Evolutionary conservation across 176 grass and related monocot genomes (phyloP).

Genomic region (Lolium perenne): DNA sequence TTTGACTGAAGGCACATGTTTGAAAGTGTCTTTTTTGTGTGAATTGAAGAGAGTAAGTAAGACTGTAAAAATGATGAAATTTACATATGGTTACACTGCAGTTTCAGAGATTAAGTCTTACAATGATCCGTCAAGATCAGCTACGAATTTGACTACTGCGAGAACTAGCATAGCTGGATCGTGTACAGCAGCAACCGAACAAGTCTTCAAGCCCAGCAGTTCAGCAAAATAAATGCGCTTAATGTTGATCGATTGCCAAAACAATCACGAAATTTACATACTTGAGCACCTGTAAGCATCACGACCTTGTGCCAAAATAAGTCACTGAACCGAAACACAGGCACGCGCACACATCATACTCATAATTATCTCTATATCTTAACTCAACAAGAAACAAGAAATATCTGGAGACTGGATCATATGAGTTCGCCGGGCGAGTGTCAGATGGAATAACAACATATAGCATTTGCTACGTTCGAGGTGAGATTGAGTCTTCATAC

Average conservation of each 20-base stretch:
- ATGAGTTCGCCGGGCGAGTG: background rate
- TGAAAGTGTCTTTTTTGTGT: no score
- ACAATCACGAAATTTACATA: background rate
- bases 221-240: background rate
- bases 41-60: background rate
- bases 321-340: background rate
- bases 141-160: background rate
- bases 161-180: background rate
- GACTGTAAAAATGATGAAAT: background rate
- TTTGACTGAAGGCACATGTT: background rate
- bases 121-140: background rate
- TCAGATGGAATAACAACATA: constrained; percentile 8
- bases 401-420: background rate
- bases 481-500: constrained; percentile 32
- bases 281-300: background rate
- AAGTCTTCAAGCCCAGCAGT: background rate
- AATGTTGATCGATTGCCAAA: background rate
- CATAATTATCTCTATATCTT: constrained; percentile 25
- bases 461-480: constrained; percentile 34
- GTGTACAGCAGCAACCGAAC: background rate
- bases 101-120: constrained; percentile 17
- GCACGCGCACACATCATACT: background rate
- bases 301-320: background rate
- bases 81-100: background rate
- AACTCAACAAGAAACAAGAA: background rate